Percentiles rank a stretch among this genome's conserved stretches.
Conservation (phyloP, 306 rosid species). For the Malus sieversii region DNA sequence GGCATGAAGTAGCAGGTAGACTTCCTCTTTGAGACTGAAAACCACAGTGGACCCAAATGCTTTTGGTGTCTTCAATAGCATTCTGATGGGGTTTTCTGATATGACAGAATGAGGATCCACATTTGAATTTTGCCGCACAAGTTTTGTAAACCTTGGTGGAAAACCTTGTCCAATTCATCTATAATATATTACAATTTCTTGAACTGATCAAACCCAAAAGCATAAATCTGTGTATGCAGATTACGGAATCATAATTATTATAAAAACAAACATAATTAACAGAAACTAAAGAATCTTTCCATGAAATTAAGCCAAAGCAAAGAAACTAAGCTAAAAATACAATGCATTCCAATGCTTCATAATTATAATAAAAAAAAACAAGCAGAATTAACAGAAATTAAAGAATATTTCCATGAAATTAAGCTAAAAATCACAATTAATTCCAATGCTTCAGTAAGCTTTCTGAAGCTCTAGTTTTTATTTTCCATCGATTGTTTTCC, state of each 20-base stretch:
- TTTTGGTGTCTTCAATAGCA: not conserved
- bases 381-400: not conserved
- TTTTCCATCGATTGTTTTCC: not conserved
- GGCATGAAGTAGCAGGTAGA: not conserved
- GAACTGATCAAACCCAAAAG: not conserved
- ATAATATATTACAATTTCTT: not conserved
- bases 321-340: not conserved
- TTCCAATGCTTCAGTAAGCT: not conserved
- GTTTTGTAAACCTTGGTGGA: slow-evolving; percentile 4
- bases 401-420: not conserved
- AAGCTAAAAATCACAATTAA: not conserved
- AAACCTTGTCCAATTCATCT: slow-evolving; percentile 37
- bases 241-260: not conserved
- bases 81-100: not conserved
- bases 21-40: slow-evolving; percentile 9
- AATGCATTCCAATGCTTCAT: not conserved
- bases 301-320: not conserved
- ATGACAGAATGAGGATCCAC: slow-evolving; percentile 1
- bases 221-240: not conserved
- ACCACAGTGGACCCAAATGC: not conserved
- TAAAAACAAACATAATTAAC: not conserved
- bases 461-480: not conserved
- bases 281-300: not conserved
- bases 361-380: not conserved
- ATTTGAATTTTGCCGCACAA: slow-evolving; percentile 2